Evolutionary conservation across 352 stramenopile genomes (phyloP).

Genomic region (Phytophthora litchii): DNA sequence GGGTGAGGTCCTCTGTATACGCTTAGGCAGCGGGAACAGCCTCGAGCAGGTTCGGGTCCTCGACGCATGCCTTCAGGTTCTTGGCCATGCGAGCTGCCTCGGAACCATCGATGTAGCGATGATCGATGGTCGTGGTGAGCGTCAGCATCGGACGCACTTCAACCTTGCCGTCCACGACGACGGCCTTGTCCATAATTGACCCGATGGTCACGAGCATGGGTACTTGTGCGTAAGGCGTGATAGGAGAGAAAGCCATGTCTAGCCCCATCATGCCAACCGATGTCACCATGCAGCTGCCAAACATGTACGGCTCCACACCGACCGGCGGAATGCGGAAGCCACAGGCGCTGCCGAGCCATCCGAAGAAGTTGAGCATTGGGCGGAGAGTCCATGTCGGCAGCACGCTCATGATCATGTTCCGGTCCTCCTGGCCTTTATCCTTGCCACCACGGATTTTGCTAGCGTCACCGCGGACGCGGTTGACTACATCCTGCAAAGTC

Average conservation of each 20-base stretch:
- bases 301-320: slow-evolving; percentile 75
- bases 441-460: slow-evolving; percentile 58
- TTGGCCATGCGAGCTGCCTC: slow-evolving; percentile 63
- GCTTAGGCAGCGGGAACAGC: slow-evolving; percentile 38
- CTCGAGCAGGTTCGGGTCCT: slow-evolving; percentile 59
- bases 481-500: slow-evolving; percentile 55
- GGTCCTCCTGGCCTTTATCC: slow-evolving; percentile 62
- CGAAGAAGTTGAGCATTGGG: slow-evolving; percentile 58
- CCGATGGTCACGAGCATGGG: slow-evolving; percentile 76
- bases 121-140: slow-evolving; percentile 75
- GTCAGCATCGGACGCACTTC: slow-evolving; percentile 67
- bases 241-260: slow-evolving; percentile 68
- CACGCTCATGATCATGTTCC: slow-evolving; percentile 67
- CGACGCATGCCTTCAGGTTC: slow-evolving; percentile 55
- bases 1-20: neutral
- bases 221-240: slow-evolving; percentile 66
- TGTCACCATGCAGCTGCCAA: slow-evolving; percentile 74
- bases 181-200: slow-evolving; percentile 64
- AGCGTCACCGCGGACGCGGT: slow-evolving; percentile 49
- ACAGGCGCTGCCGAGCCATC: slow-evolving; percentile 65
- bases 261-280: slow-evolving; percentile 77
- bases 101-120: slow-evolving; percentile 69
- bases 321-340: slow-evolving; percentile 57
- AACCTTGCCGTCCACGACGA: slow-evolving; percentile 65
- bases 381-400: slow-evolving; percentile 65